Conservation (phyloP, 208 protist species). For the Acanthamoeba royreba region DNA sequence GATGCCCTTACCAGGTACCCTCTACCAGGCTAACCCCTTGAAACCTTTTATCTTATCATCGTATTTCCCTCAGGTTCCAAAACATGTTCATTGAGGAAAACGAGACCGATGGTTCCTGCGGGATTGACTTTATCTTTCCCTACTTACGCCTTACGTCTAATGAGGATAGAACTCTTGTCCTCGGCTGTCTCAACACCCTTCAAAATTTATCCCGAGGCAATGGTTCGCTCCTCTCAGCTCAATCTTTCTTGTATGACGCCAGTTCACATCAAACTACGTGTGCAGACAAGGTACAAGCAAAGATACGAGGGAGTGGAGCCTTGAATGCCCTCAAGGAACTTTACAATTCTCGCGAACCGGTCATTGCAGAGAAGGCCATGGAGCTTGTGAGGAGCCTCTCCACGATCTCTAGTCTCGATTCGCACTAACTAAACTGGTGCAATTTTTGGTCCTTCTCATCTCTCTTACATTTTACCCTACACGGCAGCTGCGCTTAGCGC, state of each 20-base stretch:
- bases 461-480: too few relatives aligned
- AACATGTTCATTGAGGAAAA: not conserved
- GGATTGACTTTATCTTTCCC: not conserved
- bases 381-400: not conserved
- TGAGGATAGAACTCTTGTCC: not conserved
- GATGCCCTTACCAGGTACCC: not conserved
- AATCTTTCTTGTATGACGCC: not conserved
- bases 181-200: not conserved
- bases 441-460: too few relatives aligned
- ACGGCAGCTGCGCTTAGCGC: too few relatives aligned
- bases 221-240: not conserved
- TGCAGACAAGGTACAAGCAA: not conserved
- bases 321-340: not conserved
- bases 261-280: not conserved
- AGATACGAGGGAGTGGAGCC: not conserved
- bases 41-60: too few relatives aligned
- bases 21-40: too few relatives aligned
- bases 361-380: not conserved
- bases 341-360: not conserved
- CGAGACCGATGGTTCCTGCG: not conserved
- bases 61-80: too few relatives aligned
- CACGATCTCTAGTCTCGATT: not conserved
- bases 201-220: not conserved
- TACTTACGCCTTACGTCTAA: not conserved
- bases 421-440: too few relatives aligned